Conservation (phyloP, 129 eudicot species). For the Pseudognaphalium luteoalbum region DNA sequence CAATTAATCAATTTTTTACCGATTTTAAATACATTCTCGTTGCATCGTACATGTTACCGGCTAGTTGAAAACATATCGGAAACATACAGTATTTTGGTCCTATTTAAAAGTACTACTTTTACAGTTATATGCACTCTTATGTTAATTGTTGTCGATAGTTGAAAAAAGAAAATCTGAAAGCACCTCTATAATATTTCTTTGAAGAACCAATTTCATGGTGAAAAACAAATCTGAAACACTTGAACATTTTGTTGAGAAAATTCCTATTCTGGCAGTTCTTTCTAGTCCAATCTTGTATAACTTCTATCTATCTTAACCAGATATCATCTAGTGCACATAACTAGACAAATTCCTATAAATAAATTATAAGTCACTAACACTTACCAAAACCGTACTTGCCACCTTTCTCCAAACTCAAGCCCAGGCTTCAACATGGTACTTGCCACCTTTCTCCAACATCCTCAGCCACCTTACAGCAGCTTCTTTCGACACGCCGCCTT, state of each 20-base stretch:
- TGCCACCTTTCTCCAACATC: constrained; percentile 87
- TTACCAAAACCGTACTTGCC: constrained; percentile 54
- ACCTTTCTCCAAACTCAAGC: constrained; percentile 83
- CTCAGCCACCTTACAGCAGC: constrained; percentile 76
- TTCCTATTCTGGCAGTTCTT: not conserved
- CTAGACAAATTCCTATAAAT: too few species aligned
- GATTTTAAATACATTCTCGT: too few species aligned
- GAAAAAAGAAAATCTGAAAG: too few species aligned
- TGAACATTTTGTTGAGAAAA: not conserved
- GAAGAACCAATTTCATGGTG: not conserved
- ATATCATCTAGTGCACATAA: not conserved
- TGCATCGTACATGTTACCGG: too few species aligned
- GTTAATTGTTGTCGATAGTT: too few species aligned
- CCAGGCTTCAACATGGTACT: constrained; percentile 96
- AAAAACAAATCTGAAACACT: not conserved
- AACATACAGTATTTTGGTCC: too few species aligned
- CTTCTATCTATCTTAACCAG: not conserved
- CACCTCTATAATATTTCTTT: too few species aligned
- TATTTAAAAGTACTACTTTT: too few species aligned
- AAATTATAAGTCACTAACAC: too few species aligned
- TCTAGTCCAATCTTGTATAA: not conserved
- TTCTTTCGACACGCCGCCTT: constrained; percentile 70
- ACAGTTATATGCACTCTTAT: too few species aligned
- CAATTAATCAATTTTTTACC: too few species aligned
- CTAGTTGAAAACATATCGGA: too few species aligned